Conservation (phyloP, 306 rosid species). For the Inga leiocalycina region DNA sequence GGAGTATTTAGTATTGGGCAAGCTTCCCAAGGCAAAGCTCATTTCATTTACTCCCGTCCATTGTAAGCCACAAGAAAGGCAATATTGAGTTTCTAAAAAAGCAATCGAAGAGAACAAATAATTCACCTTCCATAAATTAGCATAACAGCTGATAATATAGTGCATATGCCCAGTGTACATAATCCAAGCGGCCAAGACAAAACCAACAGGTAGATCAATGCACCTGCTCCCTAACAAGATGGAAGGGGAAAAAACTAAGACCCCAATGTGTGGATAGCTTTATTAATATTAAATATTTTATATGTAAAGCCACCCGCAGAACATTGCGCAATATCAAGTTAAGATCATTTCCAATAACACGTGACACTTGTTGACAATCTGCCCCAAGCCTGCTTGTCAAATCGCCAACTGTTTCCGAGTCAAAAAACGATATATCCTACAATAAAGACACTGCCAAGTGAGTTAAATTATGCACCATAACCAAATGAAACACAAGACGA, state of each 20-base stretch:
- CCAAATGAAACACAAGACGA: slow-evolving; percentile 16
- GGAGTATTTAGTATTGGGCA: slow-evolving; percentile 16
- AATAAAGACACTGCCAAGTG: slow-evolving; percentile 48
- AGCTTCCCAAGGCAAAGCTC: slow-evolving; percentile 9
- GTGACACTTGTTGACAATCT: slow-evolving; percentile 97
- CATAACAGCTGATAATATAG: slow-evolving; percentile 72
- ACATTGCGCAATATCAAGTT: slow-evolving; percentile 84
- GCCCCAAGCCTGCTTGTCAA: slow-evolving; percentile 99
- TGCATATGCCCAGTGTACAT: slow-evolving; percentile 74
- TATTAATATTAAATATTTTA: slow-evolving; percentile 10
- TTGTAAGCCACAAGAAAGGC: slow-evolving; percentile 22
- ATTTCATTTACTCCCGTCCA: background rate
- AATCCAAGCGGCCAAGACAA: slow-evolving; percentile 95
- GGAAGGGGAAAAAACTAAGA: slow-evolving; percentile 24
- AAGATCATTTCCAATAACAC: slow-evolving; percentile 96
- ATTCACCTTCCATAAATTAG: slow-evolving; percentile 78
- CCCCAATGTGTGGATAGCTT: slow-evolving; percentile 25
- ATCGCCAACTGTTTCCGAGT: slow-evolving; percentile 93
- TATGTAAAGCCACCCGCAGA: slow-evolving; percentile 70
- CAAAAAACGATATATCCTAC: slow-evolving; percentile 98
- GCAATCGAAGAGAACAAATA: slow-evolving; percentile 28
- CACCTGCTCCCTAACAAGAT: slow-evolving; percentile 74
- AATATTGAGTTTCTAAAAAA: slow-evolving; percentile 23
- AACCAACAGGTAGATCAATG: slow-evolving; percentile 74
- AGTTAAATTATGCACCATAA: slow-evolving; percentile 40